Base-by-base conservation (phyloP, 148 eudicot species). In the Selenicereus undatus region DNA sequence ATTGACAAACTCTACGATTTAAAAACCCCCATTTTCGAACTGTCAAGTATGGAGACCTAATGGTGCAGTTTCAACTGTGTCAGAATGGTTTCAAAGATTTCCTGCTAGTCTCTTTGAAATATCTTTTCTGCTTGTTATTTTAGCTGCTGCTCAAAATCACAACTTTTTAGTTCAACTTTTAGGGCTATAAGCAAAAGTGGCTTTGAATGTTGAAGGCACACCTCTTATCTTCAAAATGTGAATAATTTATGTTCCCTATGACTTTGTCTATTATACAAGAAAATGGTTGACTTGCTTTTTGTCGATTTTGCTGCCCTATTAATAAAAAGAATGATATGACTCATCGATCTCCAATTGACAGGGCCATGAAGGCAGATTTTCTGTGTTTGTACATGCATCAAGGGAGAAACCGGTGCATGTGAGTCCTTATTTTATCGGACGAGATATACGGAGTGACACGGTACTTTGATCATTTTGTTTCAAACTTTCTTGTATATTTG, bases 321-420 rank as follows among this genome's bases (percentile, higher is more conserved):
- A 45, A 35, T 32, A 17, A 20, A 26, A 58, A 0, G 16, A 64
- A 27, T 71, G 45, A 36, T 30, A 52, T 77, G 21, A 73, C 58
- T 62, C 66, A 22, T 8, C 36, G 8, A 14, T 76, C 79, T 80
- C 24, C 35, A 35, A 69, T 68, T 60, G 39, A 14, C 86, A 90
- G 92, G 92, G 92, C 72, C 90, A 90, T 80, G 92, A 90, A 76
- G 92, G 84, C 60, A 88, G 90, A 83, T 90, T 90, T 74, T 86
- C 90, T 76, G 85, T 90, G 58, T 88, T 77, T 87, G 86, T 90
- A 70, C 92, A 90, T 83, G 89, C 92, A 43, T 90, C 92, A 72
- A 86, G 86, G 80, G 90, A 86, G 77, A 86, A 78, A 80, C 83
- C 88, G 4, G 68, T 42, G 78, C 92, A 88, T 76, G 76, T 83